Conservation (phyloP, 2,329 filamentous ascomycete species). For the Berkeleyomyces rouxiae region DNA sequence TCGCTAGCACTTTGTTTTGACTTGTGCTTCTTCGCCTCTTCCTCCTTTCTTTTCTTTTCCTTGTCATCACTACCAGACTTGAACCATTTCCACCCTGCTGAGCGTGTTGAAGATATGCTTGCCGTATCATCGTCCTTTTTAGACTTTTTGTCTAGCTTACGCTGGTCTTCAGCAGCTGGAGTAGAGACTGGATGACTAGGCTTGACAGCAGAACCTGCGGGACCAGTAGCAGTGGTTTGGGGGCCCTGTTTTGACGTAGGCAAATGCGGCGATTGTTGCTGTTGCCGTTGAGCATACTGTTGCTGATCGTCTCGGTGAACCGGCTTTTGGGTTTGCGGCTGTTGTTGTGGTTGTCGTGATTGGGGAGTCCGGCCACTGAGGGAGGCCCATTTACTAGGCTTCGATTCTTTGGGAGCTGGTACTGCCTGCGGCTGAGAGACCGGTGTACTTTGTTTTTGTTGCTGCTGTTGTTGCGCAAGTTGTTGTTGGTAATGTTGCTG, state of each 20-base stretch:
- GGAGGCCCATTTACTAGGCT: slow-evolving; percentile 2
- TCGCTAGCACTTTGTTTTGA: slow-evolving; percentile 39
- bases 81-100: slow-evolving; percentile 66
- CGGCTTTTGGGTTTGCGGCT: slow-evolving; percentile 10
- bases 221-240: slow-evolving; percentile 39
- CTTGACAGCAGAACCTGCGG: slow-evolving; percentile 33
- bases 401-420: slow-evolving; percentile 7
- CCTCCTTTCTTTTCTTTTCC: slow-evolving; percentile 49
- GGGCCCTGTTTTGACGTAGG: neutral
- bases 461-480: slow-evolving; percentile 1
- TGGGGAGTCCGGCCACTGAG: neutral
- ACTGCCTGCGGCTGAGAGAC: slow-evolving; percentile 5
- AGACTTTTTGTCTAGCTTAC: slow-evolving; percentile 52
- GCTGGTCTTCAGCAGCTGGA: slow-evolving; percentile 50
- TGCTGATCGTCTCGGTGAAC: slow-evolving; percentile 1
- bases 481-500: neutral
- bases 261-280: neutral
- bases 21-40: slow-evolving; percentile 52
- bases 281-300: slow-evolving; percentile 19
- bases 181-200: slow-evolving; percentile 37
- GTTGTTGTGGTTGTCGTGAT: slow-evolving; percentile 10
- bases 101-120: slow-evolving; percentile 47
- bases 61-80: slow-evolving; percentile 56
- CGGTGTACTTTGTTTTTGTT: neutral
- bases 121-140: slow-evolving; percentile 51